Percentiles rank a stretch among this genome's conserved stretches.
Evolutionary conservation across 164 flowering plant genomes (phyloP).

Genomic region (Chloranthus sessilifolius): DNA sequence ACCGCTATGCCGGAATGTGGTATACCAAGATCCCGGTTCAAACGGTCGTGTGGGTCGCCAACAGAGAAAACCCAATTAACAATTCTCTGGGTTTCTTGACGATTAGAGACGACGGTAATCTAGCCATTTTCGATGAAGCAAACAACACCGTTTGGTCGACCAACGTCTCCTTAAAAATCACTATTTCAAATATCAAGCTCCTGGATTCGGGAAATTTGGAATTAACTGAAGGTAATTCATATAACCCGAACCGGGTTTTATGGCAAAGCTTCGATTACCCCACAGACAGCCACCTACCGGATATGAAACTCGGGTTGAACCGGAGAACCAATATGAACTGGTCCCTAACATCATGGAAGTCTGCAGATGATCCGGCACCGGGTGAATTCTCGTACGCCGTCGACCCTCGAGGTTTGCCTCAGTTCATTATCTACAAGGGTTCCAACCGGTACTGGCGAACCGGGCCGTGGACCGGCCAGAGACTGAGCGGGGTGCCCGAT

Average conservation of each 20-base stretch:
- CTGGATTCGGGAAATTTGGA: conserved; percentile 17
- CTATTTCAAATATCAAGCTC: background rate
- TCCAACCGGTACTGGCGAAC: too few species aligned
- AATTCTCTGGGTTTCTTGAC: conserved; percentile 12
- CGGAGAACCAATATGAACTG: conserved; percentile 11
- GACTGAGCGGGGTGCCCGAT: background rate
- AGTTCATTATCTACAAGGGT: too few species aligned
- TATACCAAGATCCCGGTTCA: conserved; percentile 9
- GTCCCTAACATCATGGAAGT: conserved; percentile 29
- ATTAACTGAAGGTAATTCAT: background rate
- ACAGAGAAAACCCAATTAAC: conserved; percentile 16
- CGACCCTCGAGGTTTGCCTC: conserved; percentile 19
- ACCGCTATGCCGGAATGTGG: conserved; percentile 19
- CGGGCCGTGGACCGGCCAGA: background rate
- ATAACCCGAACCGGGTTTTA: background rate
- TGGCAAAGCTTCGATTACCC: conserved; percentile 38
- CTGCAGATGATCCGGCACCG: conserved; percentile 21
- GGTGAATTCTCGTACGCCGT: conserved; percentile 19
- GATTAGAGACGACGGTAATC: conserved; percentile 9
- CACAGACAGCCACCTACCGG: conserved; percentile 25
- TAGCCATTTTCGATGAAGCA: conserved; percentile 2
- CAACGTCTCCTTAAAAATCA: background rate
- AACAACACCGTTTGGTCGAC: conserved; percentile 7
- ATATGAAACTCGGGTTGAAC: conserved; percentile 19
- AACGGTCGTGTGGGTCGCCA: conserved; percentile 24